Conservation (phyloP, 2,329 filamentous ascomycete species). For the Trichoderma citrinoviride region DNA sequence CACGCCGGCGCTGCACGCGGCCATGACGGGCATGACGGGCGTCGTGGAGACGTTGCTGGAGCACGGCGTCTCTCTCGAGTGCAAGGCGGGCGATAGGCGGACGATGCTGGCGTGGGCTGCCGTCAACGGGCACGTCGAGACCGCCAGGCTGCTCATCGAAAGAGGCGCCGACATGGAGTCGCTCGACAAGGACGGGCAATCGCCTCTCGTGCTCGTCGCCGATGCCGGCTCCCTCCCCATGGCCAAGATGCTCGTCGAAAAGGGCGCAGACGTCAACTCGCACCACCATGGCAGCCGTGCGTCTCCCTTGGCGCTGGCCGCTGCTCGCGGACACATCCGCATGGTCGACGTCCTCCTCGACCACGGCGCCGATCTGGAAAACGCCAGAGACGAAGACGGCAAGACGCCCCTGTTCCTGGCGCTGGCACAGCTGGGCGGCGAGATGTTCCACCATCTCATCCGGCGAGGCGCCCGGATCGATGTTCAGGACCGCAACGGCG, state of each 20-base stretch:
- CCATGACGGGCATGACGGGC: background rate
- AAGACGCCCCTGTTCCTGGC: background rate
- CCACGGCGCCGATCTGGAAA: constrained; percentile 8
- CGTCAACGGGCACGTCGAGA: background rate
- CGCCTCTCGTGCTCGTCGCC: constrained; percentile 3
- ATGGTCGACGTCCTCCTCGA: constrained; percentile 7
- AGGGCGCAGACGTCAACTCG: constrained; percentile 12
- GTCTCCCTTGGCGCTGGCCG: constrained; percentile 3
- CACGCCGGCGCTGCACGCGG: constrained; percentile 3
- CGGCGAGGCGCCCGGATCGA: background rate
- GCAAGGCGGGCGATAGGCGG: background rate
- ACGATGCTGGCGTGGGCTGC: constrained; percentile 16
- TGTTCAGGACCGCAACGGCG: background rate
- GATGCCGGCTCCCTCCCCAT: background rate
- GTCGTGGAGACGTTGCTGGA: constrained; percentile 3
- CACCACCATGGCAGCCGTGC: background rate
- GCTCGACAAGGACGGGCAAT: background rate
- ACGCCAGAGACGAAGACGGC: background rate
- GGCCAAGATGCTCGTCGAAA: background rate
- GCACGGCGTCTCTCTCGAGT: background rate
- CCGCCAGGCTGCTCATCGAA: background rate
- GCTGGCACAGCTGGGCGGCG: background rate
- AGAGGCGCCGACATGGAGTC: constrained; percentile 7
- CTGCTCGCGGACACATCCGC: background rate
- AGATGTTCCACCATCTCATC: background rate